Conservation (phyloP, 495 filamentous ascomycete species). For the Schizothecium vesticola region DNA sequence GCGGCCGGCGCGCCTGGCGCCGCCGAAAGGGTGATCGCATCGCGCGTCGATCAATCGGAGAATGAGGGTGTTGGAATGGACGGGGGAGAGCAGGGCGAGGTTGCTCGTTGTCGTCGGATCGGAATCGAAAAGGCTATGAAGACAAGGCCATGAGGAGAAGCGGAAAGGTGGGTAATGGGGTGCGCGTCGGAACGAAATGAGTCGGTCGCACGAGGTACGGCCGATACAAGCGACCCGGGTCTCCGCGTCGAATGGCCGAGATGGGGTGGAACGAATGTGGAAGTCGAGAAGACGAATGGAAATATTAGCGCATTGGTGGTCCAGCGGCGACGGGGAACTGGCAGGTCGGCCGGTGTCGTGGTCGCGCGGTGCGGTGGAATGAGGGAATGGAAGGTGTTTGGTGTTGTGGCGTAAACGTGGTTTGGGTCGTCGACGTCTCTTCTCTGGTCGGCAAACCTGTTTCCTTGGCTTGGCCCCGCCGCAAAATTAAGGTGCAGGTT, state of each 20-base stretch:
- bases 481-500: constrained; percentile 14
- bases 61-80: not conserved
- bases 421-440: constrained; percentile 8
- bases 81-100: constrained; percentile 17
- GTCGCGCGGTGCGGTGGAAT: not conserved
- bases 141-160: constrained; percentile 20
- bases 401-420: constrained; percentile 9
- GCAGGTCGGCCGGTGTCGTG: not conserved
- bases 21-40: constrained; percentile 37
- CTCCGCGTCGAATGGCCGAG: not conserved
- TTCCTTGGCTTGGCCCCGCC: constrained; percentile 8
- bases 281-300: constrained; percentile 10
- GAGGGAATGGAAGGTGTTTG: constrained; percentile 5
- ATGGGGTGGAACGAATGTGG: constrained; percentile 16
- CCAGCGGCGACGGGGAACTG: not conserved
- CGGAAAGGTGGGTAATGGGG: constrained; percentile 4
- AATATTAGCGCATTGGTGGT: constrained; percentile 11
- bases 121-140: constrained; percentile 16
- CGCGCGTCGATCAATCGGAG: constrained; percentile 16
- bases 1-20: constrained; percentile 30
- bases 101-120: constrained; percentile 18
- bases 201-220: constrained; percentile 11
- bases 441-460: constrained; percentile 11
- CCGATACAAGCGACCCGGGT: not conserved
- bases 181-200: constrained; percentile 15